Percentiles rank a stretch among this genome's conserved stretches.
phyloP scores from a whole-genome alignment of 1,284 basidiomycete species.

The Cerrena zonata region DNA sequence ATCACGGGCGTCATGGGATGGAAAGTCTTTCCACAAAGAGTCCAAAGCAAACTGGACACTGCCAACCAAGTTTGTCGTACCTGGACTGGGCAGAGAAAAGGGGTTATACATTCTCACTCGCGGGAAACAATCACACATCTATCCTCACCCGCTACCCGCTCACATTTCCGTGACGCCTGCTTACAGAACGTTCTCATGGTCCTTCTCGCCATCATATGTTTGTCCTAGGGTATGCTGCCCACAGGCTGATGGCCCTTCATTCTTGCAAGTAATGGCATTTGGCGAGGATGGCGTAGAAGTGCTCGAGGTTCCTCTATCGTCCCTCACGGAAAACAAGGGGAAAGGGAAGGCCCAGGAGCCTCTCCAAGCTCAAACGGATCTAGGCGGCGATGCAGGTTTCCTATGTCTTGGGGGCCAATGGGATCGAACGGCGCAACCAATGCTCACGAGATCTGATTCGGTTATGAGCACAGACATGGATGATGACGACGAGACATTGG shows the following conservation, averaged over 20 bases:
- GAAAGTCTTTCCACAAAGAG: conserved; percentile 37
- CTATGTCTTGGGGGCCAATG: conserved; percentile 65
- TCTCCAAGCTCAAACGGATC: conserved; percentile 50
- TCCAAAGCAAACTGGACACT: conserved; percentile 50
- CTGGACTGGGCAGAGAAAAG: conserved; percentile 26
- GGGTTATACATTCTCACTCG: conserved; percentile 61
- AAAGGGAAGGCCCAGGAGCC: conserved; percentile 35
- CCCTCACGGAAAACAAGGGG: conserved; percentile 42
- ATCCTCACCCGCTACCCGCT: conserved; percentile 62
- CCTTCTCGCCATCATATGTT: conserved; percentile 49
- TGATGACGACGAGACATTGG: conserved; percentile 47
- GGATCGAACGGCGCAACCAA: conserved; percentile 42
- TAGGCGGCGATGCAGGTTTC: conserved; percentile 62
- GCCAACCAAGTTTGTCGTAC: conserved; percentile 48
- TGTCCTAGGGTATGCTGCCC: conserved; percentile 44
- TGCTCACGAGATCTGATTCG: conserved; percentile 37
- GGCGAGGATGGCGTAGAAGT: conserved; percentile 66
- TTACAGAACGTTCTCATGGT: conserved; percentile 53
- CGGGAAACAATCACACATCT: conserved; percentile 61
- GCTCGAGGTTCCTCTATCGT: conserved; percentile 50
- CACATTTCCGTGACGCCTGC: conserved; percentile 43
- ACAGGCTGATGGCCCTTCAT: conserved; percentile 32
- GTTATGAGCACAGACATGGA: conserved; percentile 39
- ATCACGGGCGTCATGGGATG: conserved; percentile 51
- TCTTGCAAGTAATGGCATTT: conserved; percentile 63